Evolutionary conservation across 768 basidiomycete genomes (phyloP), one percentile per base, ranked within the genome.

Genomic region (Termitomyces sp.): DNA sequence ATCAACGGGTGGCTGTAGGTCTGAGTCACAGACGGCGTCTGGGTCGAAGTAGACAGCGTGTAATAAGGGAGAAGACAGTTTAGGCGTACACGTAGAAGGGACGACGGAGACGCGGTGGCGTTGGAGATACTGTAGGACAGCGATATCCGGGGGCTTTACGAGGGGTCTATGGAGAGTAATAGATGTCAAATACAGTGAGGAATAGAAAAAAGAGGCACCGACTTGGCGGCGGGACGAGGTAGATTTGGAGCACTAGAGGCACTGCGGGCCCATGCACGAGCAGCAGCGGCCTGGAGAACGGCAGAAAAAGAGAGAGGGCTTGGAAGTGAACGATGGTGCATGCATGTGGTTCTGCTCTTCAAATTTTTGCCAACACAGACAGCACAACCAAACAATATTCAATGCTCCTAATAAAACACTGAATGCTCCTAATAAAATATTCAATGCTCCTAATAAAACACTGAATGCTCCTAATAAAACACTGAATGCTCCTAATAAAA

Each of bases 201-300:
- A 26, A 2, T 12, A 4, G n/a, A n/a, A 37, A 21, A 5, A 35
- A 43, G 42, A 49, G 22, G 34, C 15, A 53, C 54, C 21, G 15
- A 58, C 58, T 32, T 46, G 19, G 21, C 6, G 8, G n/a, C 38
- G 22, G 45, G 15, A 12, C 45, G 50, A 10, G 17, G 35, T 0
- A 45, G 1, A 15, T 34, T 49, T 28, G 45, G 11, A 11, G 50
- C 24, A 14, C 30, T 49, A n/a, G 66, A 60, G 21, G 60, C 58
- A 26, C 57, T 66, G 52, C 71, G 70, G 26, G 66, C 60, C 73
- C 78, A 84, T 45, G 80, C 81, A 48, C 74, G 76, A 59, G 71
- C 71, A 19, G 81, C 81, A 54, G 79, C 80, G 38, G 70, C 70
- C 53, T 77, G 77, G 4, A 81, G 70, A 45, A 76, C 68, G 46